Conservation (phyloP, 306 rosid genomes). For the Cicer cuneatum region DNA sequence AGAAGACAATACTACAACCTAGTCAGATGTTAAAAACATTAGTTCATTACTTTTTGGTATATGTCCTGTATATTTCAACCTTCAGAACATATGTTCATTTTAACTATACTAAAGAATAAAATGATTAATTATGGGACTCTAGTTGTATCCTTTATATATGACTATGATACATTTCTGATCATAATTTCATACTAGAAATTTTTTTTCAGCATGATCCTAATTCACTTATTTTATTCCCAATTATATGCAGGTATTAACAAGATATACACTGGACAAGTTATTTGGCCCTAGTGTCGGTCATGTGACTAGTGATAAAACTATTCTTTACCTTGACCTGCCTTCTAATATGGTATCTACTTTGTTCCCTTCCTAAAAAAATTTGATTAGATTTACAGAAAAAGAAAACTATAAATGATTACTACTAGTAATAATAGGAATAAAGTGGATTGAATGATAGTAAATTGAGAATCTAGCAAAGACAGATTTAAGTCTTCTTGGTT, state of each 20-base stretch:
- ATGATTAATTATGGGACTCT: neutral
- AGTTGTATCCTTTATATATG: neutral
- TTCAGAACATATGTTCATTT: neutral
- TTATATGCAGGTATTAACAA: constrained; percentile 68
- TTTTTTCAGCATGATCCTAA: constrained; percentile 26
- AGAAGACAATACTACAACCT: too few species aligned
- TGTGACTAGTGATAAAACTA: constrained; percentile 60
- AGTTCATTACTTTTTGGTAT: neutral
- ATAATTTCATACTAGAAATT: constrained; percentile 1
- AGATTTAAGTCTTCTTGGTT: too few species aligned
- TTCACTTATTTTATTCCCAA: neutral
- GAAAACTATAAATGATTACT: neutral
- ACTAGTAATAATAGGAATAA: neutral
- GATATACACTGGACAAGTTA: constrained; percentile 64
- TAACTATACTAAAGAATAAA: neutral
- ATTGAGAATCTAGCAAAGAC: neutral
- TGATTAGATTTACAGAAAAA: neutral
- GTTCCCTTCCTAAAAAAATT: constrained; percentile 4
- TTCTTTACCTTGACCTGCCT: constrained; percentile 78
- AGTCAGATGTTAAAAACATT: too few species aligned
- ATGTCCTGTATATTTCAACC: neutral
- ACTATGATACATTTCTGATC: neutral
- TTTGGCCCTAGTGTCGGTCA: constrained; percentile 66
- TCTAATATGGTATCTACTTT: constrained; percentile 75
- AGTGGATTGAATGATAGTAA: constrained; percentile 2